Conservation (phyloP, 164 flowering plant species). For the Chimonanthus praecox region DNA sequence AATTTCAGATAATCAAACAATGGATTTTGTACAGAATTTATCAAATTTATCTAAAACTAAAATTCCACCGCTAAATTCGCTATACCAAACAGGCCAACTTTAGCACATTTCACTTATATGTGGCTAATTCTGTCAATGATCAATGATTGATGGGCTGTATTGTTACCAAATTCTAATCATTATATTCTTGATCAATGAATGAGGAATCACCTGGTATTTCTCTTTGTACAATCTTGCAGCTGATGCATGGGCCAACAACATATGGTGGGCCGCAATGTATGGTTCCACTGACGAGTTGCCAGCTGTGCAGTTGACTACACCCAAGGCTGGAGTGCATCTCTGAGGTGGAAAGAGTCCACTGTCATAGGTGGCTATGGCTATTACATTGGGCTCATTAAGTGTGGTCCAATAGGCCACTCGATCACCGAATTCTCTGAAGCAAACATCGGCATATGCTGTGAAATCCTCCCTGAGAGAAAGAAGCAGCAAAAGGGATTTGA, state of each 20-base stretch:
- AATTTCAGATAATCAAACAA: too few relatives aligned
- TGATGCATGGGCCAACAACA: conserved; percentile 45
- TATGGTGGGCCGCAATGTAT: conserved; percentile 34
- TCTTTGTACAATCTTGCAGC: conserved; percentile 29
- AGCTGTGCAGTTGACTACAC: conserved; percentile 17
- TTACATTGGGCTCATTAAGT: conserved; percentile 38
- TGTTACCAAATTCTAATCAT: too few relatives aligned
- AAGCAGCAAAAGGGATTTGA: neutral
- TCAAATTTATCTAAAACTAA: too few relatives aligned
- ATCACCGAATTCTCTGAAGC: conserved; percentile 38
- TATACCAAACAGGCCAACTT: too few relatives aligned
- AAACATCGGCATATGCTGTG: conserved; percentile 7
- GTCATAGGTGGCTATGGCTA: conserved; percentile 30
- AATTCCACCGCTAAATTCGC: too few relatives aligned
- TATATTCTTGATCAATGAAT: too few relatives aligned
- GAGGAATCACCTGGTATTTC: conserved; percentile 26
- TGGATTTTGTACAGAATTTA: too few relatives aligned
- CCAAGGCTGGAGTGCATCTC: conserved; percentile 36
- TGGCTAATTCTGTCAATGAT: too few relatives aligned
- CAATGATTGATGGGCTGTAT: too few relatives aligned
- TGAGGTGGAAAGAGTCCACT: conserved; percentile 29
- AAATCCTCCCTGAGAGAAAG: conserved; percentile 4
- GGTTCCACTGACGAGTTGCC: conserved; percentile 55
- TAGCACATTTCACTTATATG: too few relatives aligned
- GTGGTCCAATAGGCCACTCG: conserved; percentile 46